A percentile compares a stretch with the other conserved stretches of the same genome.
Evolutionary conservation across 352 stramenopile genomes (phyloP).

Genomic region (Phytophthora aleatoria): DNA sequence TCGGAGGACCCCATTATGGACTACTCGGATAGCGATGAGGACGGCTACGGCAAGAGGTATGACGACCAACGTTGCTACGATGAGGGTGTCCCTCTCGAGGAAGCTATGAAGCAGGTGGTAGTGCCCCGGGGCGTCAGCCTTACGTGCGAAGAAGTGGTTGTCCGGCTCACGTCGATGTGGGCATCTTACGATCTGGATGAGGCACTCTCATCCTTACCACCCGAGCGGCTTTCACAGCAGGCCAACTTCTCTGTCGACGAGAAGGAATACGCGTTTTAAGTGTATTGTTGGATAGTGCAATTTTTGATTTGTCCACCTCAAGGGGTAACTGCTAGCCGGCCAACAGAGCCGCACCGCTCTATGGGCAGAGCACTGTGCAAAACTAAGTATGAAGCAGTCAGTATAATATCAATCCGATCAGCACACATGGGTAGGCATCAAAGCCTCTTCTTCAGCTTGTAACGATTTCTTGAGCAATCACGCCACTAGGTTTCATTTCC

Average conservation of each 20-base stretch:
- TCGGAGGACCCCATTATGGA: constrained; percentile 56
- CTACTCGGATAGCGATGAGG: constrained; percentile 46
- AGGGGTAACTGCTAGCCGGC: constrained; percentile 31
- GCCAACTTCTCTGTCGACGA: constrained; percentile 46
- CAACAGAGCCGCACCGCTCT: constrained; percentile 24
- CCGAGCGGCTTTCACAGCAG: constrained; percentile 54
- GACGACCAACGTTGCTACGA: constrained; percentile 72
- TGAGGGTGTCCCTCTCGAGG: constrained; percentile 62
- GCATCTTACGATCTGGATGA: constrained; percentile 70
- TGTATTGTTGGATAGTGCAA: constrained; percentile 24
- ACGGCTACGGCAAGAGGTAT: constrained; percentile 53
- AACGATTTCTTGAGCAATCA: constrained; percentile 10
- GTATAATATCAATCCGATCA: constrained; percentile 38
- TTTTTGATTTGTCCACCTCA: constrained; percentile 30
- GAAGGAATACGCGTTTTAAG: constrained; percentile 50
- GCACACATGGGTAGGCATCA: constrained; percentile 12
- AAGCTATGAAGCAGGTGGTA: constrained; percentile 84
- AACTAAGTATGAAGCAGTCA: constrained; percentile 47
- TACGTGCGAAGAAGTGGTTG: constrained; percentile 79
- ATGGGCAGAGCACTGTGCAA: constrained; percentile 34
- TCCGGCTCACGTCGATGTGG: constrained; percentile 83
- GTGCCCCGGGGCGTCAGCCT: constrained; percentile 51
- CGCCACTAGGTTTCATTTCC: constrained; percentile 9
- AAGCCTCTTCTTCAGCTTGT: constrained; percentile 4
- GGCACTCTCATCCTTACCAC: constrained; percentile 50